Conservation (phyloP, 495 filamentous ascomycete species). For the Talaromyces adpressus region DNA sequence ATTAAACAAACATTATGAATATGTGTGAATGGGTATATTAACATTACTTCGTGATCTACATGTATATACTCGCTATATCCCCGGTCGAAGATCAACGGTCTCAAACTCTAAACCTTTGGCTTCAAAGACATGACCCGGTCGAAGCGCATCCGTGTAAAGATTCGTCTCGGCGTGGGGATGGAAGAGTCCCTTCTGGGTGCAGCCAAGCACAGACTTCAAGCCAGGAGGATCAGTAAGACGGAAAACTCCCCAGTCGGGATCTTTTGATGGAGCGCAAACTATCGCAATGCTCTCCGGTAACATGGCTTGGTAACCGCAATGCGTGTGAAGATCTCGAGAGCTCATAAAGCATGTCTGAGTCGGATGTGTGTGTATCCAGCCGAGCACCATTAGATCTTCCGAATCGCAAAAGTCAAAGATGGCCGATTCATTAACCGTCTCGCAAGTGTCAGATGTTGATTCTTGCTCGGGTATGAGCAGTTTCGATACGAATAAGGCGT, state of each 20-base stretch:
- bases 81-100: slow-evolving; percentile 68
- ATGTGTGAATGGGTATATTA: background rate
- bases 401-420: slow-evolving; percentile 82
- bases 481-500: slow-evolving; percentile 82
- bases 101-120: slow-evolving; percentile 65
- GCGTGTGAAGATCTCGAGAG: slow-evolving; percentile 86
- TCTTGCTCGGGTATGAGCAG: slow-evolving; percentile 89
- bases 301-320: slow-evolving; percentile 88
- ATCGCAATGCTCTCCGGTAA: slow-evolving; percentile 93
- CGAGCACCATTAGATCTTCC: slow-evolving; percentile 80
- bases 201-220: slow-evolving; percentile 68
- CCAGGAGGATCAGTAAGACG: slow-evolving; percentile 90
- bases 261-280: slow-evolving; percentile 81
- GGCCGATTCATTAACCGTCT: slow-evolving; percentile 75
- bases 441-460: slow-evolving; percentile 86
- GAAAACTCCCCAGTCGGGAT: slow-evolving; percentile 86
- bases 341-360: slow-evolving; percentile 98
- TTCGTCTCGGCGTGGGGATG: slow-evolving; percentile 68
- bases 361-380: slow-evolving; percentile 98
- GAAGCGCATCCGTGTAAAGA: slow-evolving; percentile 77
- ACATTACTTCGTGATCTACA: background rate
- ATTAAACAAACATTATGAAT: no score
- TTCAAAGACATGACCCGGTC: slow-evolving; percentile 83
- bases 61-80: slow-evolving; percentile 10
- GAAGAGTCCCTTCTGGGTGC: slow-evolving; percentile 69